Evolutionary conservation across 1,284 basidiomycete species (phyloP).

Genomic region (Sutorius eximius): DNA sequence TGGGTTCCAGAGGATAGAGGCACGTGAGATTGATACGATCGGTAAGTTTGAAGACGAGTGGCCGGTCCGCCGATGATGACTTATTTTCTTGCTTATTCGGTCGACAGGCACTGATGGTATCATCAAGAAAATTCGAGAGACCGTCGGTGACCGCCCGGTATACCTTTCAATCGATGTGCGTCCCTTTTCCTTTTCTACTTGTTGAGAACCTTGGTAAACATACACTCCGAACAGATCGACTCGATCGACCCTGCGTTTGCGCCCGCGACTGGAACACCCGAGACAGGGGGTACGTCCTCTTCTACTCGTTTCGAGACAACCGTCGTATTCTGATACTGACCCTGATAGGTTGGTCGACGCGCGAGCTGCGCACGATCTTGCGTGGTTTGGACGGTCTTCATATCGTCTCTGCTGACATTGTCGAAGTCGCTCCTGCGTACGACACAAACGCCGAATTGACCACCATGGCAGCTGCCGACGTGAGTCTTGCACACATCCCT

Average conservation of each 20-base stretch:
- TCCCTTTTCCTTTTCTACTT: background rate
- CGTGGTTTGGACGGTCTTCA: constrained; percentile 70
- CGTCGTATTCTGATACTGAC: background rate
- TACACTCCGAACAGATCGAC: constrained; percentile 51
- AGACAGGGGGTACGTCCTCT: constrained; percentile 53
- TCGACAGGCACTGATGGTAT: constrained; percentile 60
- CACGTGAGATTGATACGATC: constrained; percentile 73
- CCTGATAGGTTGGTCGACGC: constrained; percentile 63
- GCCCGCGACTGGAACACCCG: constrained; percentile 70
- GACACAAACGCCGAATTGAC: constrained; percentile 79
- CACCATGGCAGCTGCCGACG: constrained; percentile 79
- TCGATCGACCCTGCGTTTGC: constrained; percentile 78
- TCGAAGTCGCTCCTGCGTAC: constrained; percentile 80
- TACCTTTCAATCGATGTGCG: constrained; percentile 73
- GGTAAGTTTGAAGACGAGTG: constrained; percentile 39
- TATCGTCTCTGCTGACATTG: constrained; percentile 77
- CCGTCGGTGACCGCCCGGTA: constrained; percentile 65
- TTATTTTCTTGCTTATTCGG: background rate
- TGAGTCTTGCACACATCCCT: constrained; percentile 36
- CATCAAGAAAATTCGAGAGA: constrained; percentile 68
- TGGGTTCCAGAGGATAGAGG: constrained; percentile 71
- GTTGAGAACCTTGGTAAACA: background rate
- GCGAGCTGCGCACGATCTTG: constrained; percentile 72
- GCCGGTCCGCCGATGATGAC: too few relatives aligned
- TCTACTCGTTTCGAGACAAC: too few relatives aligned